A percentile compares a stretch with the other conserved stretches of the same genome.
phyloP scores from a whole-genome alignment of 257 asterid species.

The Solanum chmielewskii region DNA sequence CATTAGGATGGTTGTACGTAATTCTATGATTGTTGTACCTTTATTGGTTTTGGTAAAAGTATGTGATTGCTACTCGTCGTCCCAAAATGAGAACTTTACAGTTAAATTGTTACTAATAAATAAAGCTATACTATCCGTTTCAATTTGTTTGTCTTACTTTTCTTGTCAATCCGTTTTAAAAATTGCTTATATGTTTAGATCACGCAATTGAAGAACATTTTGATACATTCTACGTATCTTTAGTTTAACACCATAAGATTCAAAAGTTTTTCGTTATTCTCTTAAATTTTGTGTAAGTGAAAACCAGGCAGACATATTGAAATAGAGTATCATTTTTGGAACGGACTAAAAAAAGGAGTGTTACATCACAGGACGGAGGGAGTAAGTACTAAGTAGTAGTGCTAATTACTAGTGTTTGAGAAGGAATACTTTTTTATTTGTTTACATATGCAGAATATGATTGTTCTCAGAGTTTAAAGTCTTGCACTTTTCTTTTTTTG shows the following conservation, averaged over 20 bases:
- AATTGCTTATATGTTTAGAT: not conserved
- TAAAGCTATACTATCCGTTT: too few species aligned
- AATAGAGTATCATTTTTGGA: not conserved
- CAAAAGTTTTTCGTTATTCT: too few species aligned
- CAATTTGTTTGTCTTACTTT: too few species aligned
- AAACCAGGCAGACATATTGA: not conserved
- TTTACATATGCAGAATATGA: not conserved
- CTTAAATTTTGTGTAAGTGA: accelerated
- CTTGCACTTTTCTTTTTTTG: not conserved
- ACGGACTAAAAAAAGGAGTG: not conserved
- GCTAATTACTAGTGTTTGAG: not conserved
- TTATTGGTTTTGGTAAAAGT: not conserved
- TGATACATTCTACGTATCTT: too few species aligned
- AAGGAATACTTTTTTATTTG: not conserved
- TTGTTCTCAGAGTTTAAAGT: not conserved
- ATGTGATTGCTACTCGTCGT: not conserved
- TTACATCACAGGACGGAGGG: not conserved
- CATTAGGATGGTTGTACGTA: not conserved
- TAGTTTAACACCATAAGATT: not conserved
- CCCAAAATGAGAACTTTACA: not conserved
- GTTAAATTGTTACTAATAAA: too few species aligned
- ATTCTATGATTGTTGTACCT: not conserved
- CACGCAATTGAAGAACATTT: not conserved
- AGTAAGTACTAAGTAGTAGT: not conserved
- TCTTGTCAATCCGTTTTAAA: too few species aligned